Evolutionary conservation across 2,329 filamentous ascomycete species (phyloP), one percentile per base, ranked within the genome.

Genomic region (Phyllosticta capitalensis): DNA sequence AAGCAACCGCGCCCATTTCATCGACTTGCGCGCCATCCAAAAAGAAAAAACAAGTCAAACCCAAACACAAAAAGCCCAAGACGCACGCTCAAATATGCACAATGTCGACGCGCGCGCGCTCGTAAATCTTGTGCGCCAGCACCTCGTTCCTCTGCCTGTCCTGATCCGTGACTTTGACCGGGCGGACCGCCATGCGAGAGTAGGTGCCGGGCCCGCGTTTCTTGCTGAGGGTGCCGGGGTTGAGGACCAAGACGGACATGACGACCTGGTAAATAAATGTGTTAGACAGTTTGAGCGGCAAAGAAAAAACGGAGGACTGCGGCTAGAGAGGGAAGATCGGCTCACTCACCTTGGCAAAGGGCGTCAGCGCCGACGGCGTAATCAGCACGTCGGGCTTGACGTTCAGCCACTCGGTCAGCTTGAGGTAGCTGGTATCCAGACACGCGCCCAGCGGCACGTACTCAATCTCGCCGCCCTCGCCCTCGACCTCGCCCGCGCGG

Each of bases 331-430:
- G n/a, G n/a, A n/a, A n/a, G n/a, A n/a, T n/a, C n/a, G n/a, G n/a
- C n/a, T n/a, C n/a, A n/a, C 81, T 65, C 78, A 94, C 92, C 83
- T 89, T 95, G 48, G 90, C 89, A 78, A 95, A 96, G 2, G 91
- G 87, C 22, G 89, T 89, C 65, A 97, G 74, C 53, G 87, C 82
- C 68, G 90, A 95, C 1, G 94, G 92, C 53, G 88, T 78, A 54
- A 97, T 79, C 67, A 97, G 74, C 45, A 97, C 80, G 73, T 99
- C 94, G 0, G 92, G 94, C 56, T 86, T 79, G 2, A 91, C 88
- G 63, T 88, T 89, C 67, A 94, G 81, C 84, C 95, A 95, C 74
- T 97, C 94, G 19, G 90, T 91, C 19, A 97, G 76, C 75, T 94
- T 92, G 65, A 95, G 71, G 73, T 94, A 96, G 63, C 86, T 86